Conservation (phyloP, 768 basidiomycete genomes). For the Mycena indigotica region DNA sequence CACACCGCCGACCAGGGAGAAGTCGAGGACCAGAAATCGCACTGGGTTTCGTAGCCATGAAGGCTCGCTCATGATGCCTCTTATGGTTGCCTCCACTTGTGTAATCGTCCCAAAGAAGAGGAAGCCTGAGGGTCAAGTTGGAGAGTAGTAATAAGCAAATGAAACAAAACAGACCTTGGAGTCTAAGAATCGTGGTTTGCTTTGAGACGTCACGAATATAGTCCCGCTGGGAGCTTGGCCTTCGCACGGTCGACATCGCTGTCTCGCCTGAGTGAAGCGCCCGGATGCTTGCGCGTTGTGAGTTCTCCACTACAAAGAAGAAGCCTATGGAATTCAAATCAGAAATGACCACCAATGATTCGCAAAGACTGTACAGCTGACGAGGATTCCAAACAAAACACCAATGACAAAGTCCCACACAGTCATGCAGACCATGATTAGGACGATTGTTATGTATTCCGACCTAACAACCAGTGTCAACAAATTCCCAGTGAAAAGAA, state of each 20-base stretch:
- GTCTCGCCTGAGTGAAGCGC: constrained; percentile 80
- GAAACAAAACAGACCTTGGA: constrained; percentile 59
- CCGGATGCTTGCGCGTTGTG: constrained; percentile 81
- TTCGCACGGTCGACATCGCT: constrained; percentile 86
- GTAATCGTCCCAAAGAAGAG: constrained; percentile 94
- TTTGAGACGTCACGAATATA: constrained; percentile 92
- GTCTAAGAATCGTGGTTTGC: constrained; percentile 83
- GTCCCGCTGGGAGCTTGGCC: constrained; percentile 83
- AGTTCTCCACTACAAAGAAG: constrained; percentile 97
- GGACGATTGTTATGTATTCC: constrained; percentile 81
- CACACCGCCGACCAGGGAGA: constrained; percentile 83
- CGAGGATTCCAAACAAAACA: constrained; percentile 87
- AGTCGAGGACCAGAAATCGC: constrained; percentile 87
- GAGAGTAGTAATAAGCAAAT: too few species aligned
- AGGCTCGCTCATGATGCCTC: constrained; percentile 68
- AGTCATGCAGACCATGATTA: constrained; percentile 92
- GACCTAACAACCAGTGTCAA: constrained; percentile 41
- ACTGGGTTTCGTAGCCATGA: constrained; percentile 76
- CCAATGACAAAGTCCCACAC: constrained; percentile 93
- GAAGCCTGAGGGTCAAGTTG: too few species aligned
- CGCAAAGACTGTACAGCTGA: constrained; percentile 64
- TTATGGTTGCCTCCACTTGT: constrained; percentile 84
- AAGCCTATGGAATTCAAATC: constrained; percentile 52
- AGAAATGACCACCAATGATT: not conserved
- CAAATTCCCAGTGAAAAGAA: not conserved